These are phyloP conservation scores for Candida taoyuanica DNA, from an alignment of 805 yeast species.

Conservation along the genomic window DNA sequence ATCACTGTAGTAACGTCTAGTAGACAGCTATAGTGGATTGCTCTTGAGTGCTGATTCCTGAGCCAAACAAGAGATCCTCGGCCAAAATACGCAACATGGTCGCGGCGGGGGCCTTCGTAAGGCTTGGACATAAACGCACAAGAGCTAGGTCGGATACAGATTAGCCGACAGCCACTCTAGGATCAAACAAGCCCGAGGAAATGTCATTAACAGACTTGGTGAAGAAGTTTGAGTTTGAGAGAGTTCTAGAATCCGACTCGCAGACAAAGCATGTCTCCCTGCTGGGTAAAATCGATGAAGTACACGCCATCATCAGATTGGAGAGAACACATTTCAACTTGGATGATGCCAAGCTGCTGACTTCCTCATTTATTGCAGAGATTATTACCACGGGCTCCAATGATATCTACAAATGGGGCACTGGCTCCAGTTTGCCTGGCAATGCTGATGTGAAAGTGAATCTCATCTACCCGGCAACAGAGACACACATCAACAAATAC, in stretches of 20 bases:
- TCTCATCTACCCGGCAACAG: conserved; percentile 85
- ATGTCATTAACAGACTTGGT: conserved; percentile 19
- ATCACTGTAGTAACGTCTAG: too few relatives aligned
- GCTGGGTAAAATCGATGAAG: conserved; percentile 58
- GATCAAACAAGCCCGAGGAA: too few relatives aligned
- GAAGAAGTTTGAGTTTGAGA: conserved; percentile 38
- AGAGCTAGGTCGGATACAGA: neutral
- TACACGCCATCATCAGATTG: conserved; percentile 63
- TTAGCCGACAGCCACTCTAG: neutral
- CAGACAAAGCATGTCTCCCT: conserved; percentile 61
- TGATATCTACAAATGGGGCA: conserved; percentile 85
- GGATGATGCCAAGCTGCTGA: conserved; percentile 19
- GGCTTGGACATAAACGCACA: too few relatives aligned
- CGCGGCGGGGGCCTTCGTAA: too few relatives aligned
- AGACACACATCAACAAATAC: conserved; percentile 75
- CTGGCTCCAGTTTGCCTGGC: conserved; percentile 39
- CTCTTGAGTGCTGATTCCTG: too few relatives aligned
- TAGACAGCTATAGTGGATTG: too few relatives aligned
- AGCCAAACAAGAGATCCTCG: too few relatives aligned
- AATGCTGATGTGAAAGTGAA: conserved; percentile 67
- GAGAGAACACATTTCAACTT: conserved; percentile 66
- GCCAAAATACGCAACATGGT: too few relatives aligned
- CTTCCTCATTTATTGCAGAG: conserved; percentile 21
- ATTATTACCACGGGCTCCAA: conserved; percentile 50
- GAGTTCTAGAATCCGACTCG: conserved; percentile 55